Conservation (phyloP, 2,329 filamentous ascomycete genomes). For the Dactylonectria macrodidyma region DNA sequence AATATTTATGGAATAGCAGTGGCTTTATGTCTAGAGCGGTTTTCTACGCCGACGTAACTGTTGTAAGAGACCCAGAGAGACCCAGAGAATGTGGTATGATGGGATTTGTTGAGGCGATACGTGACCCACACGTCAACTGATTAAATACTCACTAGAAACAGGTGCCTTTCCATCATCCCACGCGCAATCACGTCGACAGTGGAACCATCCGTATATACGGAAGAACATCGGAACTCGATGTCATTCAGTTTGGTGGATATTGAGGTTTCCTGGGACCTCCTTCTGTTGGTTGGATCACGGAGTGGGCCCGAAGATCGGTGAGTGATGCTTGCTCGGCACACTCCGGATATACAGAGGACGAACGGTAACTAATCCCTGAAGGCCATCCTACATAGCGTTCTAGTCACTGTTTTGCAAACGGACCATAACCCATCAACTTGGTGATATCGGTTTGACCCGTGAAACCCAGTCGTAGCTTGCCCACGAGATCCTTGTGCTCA, state of each 20-base stretch:
- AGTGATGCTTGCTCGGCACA: neutral
- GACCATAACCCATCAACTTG: neutral
- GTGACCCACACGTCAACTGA: slow-evolving; percentile 20
- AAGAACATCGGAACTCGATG: slow-evolving; percentile 3
- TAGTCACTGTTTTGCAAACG: neutral
- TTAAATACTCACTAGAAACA: neutral
- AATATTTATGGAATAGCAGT: neutral
- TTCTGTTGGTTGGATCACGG: neutral
- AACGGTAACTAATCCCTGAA: neutral
- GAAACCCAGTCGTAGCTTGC: neutral
- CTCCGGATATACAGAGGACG: neutral
- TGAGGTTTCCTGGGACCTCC: too few species aligned
- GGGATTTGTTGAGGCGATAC: neutral
- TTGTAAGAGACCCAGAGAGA: neutral
- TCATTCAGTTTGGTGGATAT: neutral
- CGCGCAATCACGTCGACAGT: neutral
- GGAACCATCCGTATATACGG: neutral
- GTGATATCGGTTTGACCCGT: neutral
- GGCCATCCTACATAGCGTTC: neutral
- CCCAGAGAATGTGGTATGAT: slow-evolving; percentile 13
- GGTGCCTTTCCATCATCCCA: neutral
- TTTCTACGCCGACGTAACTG: too few species aligned
- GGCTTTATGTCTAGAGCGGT: neutral
- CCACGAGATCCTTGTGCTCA: neutral
- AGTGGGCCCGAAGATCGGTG: slow-evolving; percentile 14